Base-by-base conservation (phyloP, 116 monocot genomes). In the Dioscorea cayenensis region DNA sequence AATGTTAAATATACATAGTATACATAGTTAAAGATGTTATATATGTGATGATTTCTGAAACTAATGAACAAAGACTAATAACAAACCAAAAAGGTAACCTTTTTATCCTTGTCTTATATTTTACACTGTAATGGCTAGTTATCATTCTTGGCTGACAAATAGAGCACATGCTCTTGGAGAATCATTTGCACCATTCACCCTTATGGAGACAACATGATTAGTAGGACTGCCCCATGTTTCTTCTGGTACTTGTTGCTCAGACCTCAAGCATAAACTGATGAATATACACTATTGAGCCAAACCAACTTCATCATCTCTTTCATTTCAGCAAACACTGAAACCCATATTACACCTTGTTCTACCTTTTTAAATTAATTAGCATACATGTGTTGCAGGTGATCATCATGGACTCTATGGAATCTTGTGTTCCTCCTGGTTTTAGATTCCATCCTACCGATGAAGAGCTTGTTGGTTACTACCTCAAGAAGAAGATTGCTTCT, bases 201-300 rank as follows among this genome's bases (percentile, higher is more conserved):
- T 58, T 60, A 62, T 62, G 75, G 80, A 62, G 81, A 87, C 87
- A 87, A 49, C 78, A 87, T 87, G 66, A 87, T 87, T 75, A 76
- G n/a, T 66, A 67, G 66, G 78, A 52, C 83, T 78, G 74, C 70
- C 65, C 21, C 71, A 29, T 76, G 77, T 74, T 70, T 68, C 65
- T 70, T 68, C 65, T 65, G 19, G 8, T 69, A 38, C 80, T 66
- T 78, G 63, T 66, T 78, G 63, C 76, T 71, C 83, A 82, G 77
- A 80, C 80, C 75, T 70, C 51, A 49, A 69, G 16, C 51, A 51
- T 8, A 28, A 70, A 18, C 70, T 70, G 58, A 21, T 43, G 43
- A 43, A 43, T 12, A 6, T 10, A 2, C 6, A 11, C 65, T 6
- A 27, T 7, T 25, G 21, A 20, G 10, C 37, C 4, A 32, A 32